Base-by-base conservation (phyloP, 768 basidiomycete genomes). In the Russula dissimulans region DNA sequence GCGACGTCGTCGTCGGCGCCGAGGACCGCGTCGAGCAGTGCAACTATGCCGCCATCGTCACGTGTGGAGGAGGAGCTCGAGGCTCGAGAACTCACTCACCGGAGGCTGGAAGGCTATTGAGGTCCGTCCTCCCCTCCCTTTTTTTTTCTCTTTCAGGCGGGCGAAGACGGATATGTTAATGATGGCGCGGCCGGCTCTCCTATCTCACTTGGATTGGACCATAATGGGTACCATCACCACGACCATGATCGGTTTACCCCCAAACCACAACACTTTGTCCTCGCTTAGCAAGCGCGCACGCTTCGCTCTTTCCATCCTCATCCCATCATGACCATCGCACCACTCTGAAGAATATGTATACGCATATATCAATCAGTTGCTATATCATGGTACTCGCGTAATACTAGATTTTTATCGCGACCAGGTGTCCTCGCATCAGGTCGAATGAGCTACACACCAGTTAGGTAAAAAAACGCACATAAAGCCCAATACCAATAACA, bases 21-120 rank as follows among this genome's bases (percentile, higher is more conserved):
- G 91, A 94, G 70, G 80, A 95, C 70, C 82, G 84, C 66, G 95
- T 98, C 34, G 93, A 97, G 73, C 91, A 95, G 69, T 95, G 92
- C 68, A 84, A 83, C 26, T 99, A 99, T 71, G 89, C 89, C 17
- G 92, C 93, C 29, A 94, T 91, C 1, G 73, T 99, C 61, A 97
- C 95, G 17, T 82, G 95, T 92, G 36, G 86, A 91, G 69, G 87
- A 87, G 67, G 92, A 97, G 69, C 75, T 97, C 63, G 85, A 84
- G 32, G 22, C 22, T 26, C 22, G 85, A 84, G 32, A 90, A 98
- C 70, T 90, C 94, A 71, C 78, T 97, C 46, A 99, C 97, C 0
- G 94, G 91, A 45, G 97, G 97, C 14, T 99, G 97, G 97, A 98
- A 97, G 74, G 84, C 97, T 54, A 81, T 97, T 29, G 95, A 98